Evolutionary conservation across 176 grass and related monocot species (phyloP), one percentile per base, ranked within the genome.

Genomic region (Oryza glaberrima): DNA sequence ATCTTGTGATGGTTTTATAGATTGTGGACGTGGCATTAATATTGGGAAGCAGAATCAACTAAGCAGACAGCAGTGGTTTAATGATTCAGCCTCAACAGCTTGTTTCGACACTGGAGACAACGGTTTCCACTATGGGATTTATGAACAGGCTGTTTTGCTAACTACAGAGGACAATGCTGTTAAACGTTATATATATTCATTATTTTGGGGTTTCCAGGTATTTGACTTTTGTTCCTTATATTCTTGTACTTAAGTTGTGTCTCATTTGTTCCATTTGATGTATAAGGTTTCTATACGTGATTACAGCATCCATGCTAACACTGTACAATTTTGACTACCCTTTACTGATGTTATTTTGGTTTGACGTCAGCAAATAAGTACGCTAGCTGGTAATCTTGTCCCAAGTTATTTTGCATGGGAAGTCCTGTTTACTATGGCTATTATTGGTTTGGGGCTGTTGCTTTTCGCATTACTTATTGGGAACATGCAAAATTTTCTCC

Each of bases 151-250:
- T 80, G 96, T 98, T 90, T 46, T 89, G 46, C 83, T 98, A 20
- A 90, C 91, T 73, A 90, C 96, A 72, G 65, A 94, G 25, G 11
- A 7, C 14, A 98, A 83, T 79, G 88, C 86, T 82, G 77, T 94
- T 78, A 93, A 81, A 14, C 85, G 96, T 32, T 98, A 98, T 79
- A 89, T 95, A 88, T 98, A 95, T 90, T 90, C 91, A 49, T 83
- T 94, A 47, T 98, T 98, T 87, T 98, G 96, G 96, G 96, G 96
- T 5, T 98, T 98, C 87, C 93, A 98, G 96, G 96, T 98, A 94
- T 73, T 77, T 73, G 1, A 36, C 70, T 20, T 76, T 3, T 56
- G 26, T 60, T 60, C 58, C 47, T 69, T n/a, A 17, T 72, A 80
- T 34, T 66, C 35, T 49, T 64, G 15, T 28, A 43, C 61, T 76